Evolutionary conservation across 2,329 filamentous ascomycete genomes (phyloP).

Genomic region (Mariannaea elegans): DNA sequence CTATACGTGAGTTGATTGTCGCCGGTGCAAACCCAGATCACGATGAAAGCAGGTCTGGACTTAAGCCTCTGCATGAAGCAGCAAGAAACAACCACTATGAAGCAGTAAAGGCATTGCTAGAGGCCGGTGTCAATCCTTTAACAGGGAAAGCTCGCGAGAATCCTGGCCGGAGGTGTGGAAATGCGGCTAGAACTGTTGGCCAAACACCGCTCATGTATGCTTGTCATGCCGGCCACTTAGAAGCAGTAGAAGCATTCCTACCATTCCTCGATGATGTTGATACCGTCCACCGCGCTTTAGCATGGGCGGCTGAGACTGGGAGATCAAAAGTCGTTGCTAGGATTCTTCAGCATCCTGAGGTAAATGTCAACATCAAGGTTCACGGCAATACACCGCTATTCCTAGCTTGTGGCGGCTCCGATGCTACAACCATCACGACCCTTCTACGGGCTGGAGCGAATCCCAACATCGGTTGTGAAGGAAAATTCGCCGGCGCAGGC

Average conservation of each 20-base stretch:
- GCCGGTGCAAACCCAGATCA: slow-evolving; percentile 39
- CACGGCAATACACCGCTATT: slow-evolving; percentile 35
- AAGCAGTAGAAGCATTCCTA: slow-evolving; percentile 40
- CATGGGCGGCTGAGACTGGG: slow-evolving; percentile 34
- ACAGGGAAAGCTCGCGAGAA: slow-evolving; percentile 32
- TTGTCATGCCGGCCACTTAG: slow-evolving; percentile 38
- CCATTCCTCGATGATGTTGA: slow-evolving; percentile 34
- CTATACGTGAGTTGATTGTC: slow-evolving; percentile 30
- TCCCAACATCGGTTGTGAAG: slow-evolving; percentile 33
- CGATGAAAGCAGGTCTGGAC: slow-evolving; percentile 31
- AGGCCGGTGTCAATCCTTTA: slow-evolving; percentile 47
- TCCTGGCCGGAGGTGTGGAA: neutral
- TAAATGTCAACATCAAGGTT: slow-evolving; percentile 43
- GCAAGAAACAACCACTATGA: slow-evolving; percentile 39
- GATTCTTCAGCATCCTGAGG: slow-evolving; percentile 42
- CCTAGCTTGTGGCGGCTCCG: slow-evolving; percentile 5
- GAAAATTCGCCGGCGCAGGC: no score
- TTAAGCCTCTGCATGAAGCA: slow-evolving; percentile 48
- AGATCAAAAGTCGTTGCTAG: slow-evolving; percentile 34
- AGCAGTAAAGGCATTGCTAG: slow-evolving; percentile 42
- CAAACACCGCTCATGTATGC: slow-evolving; percentile 45
- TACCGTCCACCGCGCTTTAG: slow-evolving; percentile 38
- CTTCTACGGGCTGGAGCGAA: slow-evolving; percentile 45
- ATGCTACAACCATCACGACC: slow-evolving; percentile 29
- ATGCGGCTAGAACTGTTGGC: slow-evolving; percentile 10